phyloP scores from a whole-genome alignment of 768 basidiomycete species.

The Mycena rosella region DNA sequence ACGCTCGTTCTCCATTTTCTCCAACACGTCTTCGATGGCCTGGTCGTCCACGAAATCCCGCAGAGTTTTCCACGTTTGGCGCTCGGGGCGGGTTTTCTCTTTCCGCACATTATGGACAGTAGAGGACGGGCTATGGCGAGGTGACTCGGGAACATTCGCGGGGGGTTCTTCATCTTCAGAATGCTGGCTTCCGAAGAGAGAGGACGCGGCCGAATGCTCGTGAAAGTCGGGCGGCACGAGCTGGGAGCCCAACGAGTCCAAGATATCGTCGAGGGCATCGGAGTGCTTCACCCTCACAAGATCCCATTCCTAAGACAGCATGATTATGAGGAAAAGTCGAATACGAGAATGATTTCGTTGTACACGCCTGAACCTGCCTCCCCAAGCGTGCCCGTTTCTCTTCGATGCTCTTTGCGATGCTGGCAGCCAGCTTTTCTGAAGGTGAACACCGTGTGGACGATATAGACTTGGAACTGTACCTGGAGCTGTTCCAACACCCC shows the following conservation, averaged over 20 bases:
- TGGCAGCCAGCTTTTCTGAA: slow-evolving; percentile 71
- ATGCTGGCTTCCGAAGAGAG: slow-evolving; percentile 84
- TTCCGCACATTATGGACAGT: slow-evolving; percentile 54
- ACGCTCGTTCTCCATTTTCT: slow-evolving; percentile 79
- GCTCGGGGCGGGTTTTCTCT: slow-evolving; percentile 54
- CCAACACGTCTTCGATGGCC: slow-evolving; percentile 81
- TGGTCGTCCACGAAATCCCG: slow-evolving; percentile 90
- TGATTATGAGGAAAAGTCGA: slow-evolving; percentile 3
- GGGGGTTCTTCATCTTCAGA: slow-evolving; percentile 48
- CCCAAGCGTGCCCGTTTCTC: slow-evolving; percentile 73
- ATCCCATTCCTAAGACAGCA: slow-evolving; percentile 77
- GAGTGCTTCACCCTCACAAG: slow-evolving; percentile 67
- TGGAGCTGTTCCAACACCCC: slow-evolving; percentile 83
- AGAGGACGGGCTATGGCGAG: slow-evolving; percentile 56
- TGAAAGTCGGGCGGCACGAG: slow-evolving; percentile 85
- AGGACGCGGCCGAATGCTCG: slow-evolving; percentile 72
- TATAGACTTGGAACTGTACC: slow-evolving; percentile 50
- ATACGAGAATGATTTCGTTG: background rate
- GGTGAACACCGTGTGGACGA: background rate
- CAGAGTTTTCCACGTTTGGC: slow-evolving; percentile 81
- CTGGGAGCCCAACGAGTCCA: slow-evolving; percentile 80
- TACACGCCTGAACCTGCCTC: slow-evolving; percentile 71
- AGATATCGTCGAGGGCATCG: slow-evolving; percentile 72
- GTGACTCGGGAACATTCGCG: slow-evolving; percentile 40
- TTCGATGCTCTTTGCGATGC: slow-evolving; percentile 81